Evolutionary conservation across 768 basidiomycete species (phyloP).

Genomic region (Termitomyces sp.): DNA sequence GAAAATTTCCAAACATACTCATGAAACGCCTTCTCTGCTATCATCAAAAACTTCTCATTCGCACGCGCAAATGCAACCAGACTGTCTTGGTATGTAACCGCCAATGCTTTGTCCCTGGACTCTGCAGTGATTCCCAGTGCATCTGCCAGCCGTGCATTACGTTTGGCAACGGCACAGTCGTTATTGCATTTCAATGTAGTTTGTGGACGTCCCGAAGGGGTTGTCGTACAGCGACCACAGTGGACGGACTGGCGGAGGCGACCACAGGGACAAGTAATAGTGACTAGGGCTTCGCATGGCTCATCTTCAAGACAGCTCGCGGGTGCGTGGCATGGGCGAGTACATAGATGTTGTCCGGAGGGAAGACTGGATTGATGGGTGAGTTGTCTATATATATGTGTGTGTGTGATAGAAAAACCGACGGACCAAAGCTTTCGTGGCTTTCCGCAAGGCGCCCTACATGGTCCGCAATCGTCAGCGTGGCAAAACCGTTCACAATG

Average conservation of each 20-base stretch:
- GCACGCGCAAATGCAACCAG: slow-evolving; percentile 53
- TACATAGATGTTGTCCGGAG: slow-evolving; percentile 63
- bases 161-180: slow-evolving; percentile 79
- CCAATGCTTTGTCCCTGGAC: slow-evolving; percentile 28
- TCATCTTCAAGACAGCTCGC: slow-evolving; percentile 74
- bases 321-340: slow-evolving; percentile 82
- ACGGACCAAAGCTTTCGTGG: slow-evolving; percentile 72
- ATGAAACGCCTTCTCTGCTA: slow-evolving; percentile 78
- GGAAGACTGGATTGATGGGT: slow-evolving; percentile 43
- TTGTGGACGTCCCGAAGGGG: slow-evolving; percentile 34
- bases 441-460: slow-evolving; percentile 79
- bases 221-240: slow-evolving; percentile 58
- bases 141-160: slow-evolving; percentile 85
- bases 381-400: neutral
- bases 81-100: slow-evolving; percentile 56
- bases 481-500: slow-evolving; percentile 83
- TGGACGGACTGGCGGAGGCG: slow-evolving; percentile 66
- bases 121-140: slow-evolving; percentile 80
- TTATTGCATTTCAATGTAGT: slow-evolving; percentile 60
- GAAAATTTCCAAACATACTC: slow-evolving; percentile 49
- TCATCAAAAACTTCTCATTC: slow-evolving; percentile 58
- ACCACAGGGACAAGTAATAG: slow-evolving; percentile 77
- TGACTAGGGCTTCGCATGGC: slow-evolving; percentile 66
- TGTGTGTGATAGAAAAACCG: neutral
- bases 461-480: slow-evolving; percentile 71